Conservation (phyloP, 2,329 filamentous ascomycete species). For the Phialemoniopsis sp. region DNA sequence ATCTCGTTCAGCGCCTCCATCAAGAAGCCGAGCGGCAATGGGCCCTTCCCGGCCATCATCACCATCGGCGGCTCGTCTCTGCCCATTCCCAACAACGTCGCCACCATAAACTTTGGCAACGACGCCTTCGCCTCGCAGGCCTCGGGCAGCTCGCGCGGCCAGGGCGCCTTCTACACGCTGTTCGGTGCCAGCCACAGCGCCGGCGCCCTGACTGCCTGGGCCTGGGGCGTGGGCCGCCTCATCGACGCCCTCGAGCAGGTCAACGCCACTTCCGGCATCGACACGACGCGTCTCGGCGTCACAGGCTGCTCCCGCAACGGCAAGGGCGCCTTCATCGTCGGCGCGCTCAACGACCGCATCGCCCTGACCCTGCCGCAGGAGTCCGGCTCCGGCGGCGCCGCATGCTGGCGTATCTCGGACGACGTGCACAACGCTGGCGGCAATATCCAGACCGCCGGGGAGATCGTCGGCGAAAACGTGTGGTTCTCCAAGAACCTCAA, state of each 20-base stretch:
- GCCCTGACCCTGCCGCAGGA: slow-evolving; percentile 60
- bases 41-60: slow-evolving; percentile 54
- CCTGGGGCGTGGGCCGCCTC: slow-evolving; percentile 58
- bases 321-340: slow-evolving; percentile 59
- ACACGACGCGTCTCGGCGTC: slow-evolving; percentile 45
- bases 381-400: slow-evolving; percentile 56
- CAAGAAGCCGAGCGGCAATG: slow-evolving; percentile 34
- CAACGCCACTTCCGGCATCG: slow-evolving; percentile 39
- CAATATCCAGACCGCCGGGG: slow-evolving; percentile 55
- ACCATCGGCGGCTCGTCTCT: slow-evolving; percentile 50
- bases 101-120: slow-evolving; percentile 56
- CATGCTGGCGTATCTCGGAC: slow-evolving; percentile 56
- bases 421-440: slow-evolving; percentile 43
- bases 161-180: slow-evolving; percentile 55
- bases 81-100: slow-evolving; percentile 49
- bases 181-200: slow-evolving; percentile 52
- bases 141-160: slow-evolving; percentile 41
- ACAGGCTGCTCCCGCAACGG: slow-evolving; percentile 63
- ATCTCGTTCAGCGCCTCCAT: slow-evolving; percentile 40
- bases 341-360: slow-evolving; percentile 54
- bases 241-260: slow-evolving; percentile 55
- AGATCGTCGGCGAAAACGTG: slow-evolving; percentile 58
- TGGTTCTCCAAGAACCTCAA: slow-evolving; percentile 59
- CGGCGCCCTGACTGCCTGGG: slow-evolving; percentile 57
- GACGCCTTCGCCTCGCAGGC: slow-evolving; percentile 50